Base-by-base conservation (phyloP, 805 yeast species). In the Dipodascopsis tothii region DNA sequence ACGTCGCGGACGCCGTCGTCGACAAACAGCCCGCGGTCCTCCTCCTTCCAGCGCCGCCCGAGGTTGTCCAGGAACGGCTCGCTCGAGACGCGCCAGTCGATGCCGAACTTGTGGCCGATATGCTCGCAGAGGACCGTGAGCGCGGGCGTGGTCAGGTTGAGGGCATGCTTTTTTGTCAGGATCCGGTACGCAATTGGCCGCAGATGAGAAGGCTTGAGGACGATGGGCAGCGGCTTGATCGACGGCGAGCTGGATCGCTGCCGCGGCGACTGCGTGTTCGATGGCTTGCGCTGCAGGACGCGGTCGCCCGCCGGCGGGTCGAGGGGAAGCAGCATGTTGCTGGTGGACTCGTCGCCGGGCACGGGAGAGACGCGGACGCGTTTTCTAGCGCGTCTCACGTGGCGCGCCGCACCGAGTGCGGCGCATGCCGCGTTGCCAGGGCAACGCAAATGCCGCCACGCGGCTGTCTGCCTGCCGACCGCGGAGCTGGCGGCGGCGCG, bases 101-200 rank as follows among this genome's bases (percentile, higher is more conserved):
- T 75, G 7, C 97, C 97, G 62, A 80, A 88, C 35, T 73, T 72
- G 34, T 69, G 70, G 2, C 96, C 92, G 21, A 92, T 70, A 41
- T 77, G 73, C n/a, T 77, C 78, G 1, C 96, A 84, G 25, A 92
- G 65, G 1, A 74, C 73, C 35, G 71, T 74, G 14, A 92, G 67
- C 0, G 96, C 97, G 51, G 83, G 80, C 0, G 96, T 80, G 57
- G 90, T 86, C 51, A 92, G 75, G 61, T 87, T 87, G 22, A 92
- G 72, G 0, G 96, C 96, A 60, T 86, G 90, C 59, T 90, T 92
- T 63, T 87, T 90, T 3, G 97, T 84, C 5, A 92, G 63, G 1
- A 90, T 75, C 33, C 98, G 70, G 61, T 88, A 92, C 0, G 96
- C 96, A 39, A 90, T 66, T 1, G 98, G 98, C 36, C 98, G 74